These are phyloP conservation scores for Epicoccum sorghinum DNA, from an alignment of 2,329 filamentous ascomycete genomes.

Conservation along the genomic window DNA sequence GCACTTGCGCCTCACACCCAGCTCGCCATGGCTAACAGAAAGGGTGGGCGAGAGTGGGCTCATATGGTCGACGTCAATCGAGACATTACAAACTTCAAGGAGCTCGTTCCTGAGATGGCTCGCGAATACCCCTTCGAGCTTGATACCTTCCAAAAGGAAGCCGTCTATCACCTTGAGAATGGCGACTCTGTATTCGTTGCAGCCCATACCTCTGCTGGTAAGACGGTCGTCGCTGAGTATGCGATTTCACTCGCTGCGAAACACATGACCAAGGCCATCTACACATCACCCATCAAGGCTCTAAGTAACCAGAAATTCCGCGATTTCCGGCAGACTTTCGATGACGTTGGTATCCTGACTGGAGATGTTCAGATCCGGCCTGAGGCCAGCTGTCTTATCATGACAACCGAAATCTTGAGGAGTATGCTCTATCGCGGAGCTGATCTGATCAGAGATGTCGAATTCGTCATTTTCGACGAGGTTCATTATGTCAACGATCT, in stretches of 20 bases:
- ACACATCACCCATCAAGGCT: conserved; percentile 98
- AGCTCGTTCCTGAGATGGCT: conserved; percentile 95
- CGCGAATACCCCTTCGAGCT: conserved; percentile 96
- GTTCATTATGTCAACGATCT: conserved; percentile 98
- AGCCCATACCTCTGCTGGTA: conserved; percentile 95
- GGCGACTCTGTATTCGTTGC: conserved; percentile 98
- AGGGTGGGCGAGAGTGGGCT: conserved; percentile 87
- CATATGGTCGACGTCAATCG: conserved; percentile 97
- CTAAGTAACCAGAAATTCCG: conserved; percentile 98
- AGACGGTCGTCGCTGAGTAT: conserved; percentile 98
- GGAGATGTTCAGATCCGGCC: conserved; percentile 98
- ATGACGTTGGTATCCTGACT: conserved; percentile 95
- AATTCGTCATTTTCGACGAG: conserved; percentile 98
- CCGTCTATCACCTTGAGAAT: conserved; percentile 94
- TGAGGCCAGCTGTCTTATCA: conserved; percentile 96
- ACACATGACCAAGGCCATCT: conserved; percentile 99
- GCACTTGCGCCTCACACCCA: conserved; percentile 84
- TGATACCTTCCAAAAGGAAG: conserved; percentile 98
- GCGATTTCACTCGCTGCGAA: conserved; percentile 95
- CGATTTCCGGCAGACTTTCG: conserved; percentile 87
- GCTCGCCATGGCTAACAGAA: conserved; percentile 73
- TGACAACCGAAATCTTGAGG: conserved; percentile 97
- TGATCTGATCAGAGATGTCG: conserved; percentile 93
- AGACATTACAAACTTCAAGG: conserved; percentile 90
- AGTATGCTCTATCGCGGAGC: conserved; percentile 98